phyloP scores from a whole-genome alignment of 345 rosid species.

The Garcia nutans region DNA sequence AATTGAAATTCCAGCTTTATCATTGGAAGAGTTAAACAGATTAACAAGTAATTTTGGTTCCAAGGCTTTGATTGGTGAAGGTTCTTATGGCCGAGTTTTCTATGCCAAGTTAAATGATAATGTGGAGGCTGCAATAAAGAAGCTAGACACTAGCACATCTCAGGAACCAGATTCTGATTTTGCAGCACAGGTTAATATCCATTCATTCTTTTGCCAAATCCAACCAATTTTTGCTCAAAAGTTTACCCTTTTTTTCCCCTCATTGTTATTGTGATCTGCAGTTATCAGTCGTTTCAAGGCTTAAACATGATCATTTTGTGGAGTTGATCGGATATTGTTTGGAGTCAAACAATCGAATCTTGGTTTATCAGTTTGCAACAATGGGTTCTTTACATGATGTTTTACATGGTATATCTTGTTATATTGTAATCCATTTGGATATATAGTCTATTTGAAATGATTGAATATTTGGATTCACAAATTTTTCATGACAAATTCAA shows the following conservation, averaged over 20 bases:
- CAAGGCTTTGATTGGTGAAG: slow-evolving; percentile 91
- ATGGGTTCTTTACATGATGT: slow-evolving; percentile 93
- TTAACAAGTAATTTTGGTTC: slow-evolving; percentile 64
- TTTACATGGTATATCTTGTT: slow-evolving; percentile 57
- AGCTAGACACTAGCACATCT: slow-evolving; percentile 73
- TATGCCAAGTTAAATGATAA: slow-evolving; percentile 53
- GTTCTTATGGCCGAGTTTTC: slow-evolving; percentile 96
- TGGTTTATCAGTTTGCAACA: slow-evolving; percentile 72
- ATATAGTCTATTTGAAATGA: no score
- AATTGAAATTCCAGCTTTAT: slow-evolving; percentile 64
- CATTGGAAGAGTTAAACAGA: slow-evolving; percentile 67
- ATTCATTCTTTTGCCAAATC: neutral
- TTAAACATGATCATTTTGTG: slow-evolving; percentile 79
- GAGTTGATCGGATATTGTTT: slow-evolving; percentile 84
- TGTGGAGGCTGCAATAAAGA: slow-evolving; percentile 70
- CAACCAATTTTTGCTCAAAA: neutral
- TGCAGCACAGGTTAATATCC: slow-evolving; percentile 61
- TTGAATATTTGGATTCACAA: no score
- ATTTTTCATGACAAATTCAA: no score
- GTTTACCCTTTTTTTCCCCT: neutral
- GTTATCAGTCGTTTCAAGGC: slow-evolving; percentile 84
- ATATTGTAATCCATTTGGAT: no score
- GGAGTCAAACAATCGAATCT: slow-evolving; percentile 67
- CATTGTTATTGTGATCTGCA: slow-evolving; percentile 27
- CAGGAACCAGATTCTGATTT: slow-evolving; percentile 84